Evolutionary conservation across 2,329 filamentous ascomycete species (phyloP).

Genomic region (Colletotrichum tofieldiae): DNA sequence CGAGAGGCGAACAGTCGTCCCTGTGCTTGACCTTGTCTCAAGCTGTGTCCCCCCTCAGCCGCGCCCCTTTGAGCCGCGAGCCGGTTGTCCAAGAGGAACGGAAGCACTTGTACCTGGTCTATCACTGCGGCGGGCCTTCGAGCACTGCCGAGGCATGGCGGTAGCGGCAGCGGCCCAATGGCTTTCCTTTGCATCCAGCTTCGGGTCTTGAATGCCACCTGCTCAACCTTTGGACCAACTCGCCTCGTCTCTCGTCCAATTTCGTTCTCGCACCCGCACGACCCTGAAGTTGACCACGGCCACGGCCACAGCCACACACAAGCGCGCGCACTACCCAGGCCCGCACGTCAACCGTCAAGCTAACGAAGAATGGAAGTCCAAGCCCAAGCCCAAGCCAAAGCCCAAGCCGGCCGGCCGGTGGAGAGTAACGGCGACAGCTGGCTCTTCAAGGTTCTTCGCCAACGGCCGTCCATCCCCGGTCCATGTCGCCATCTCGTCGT

Average conservation of each 20-base stretch:
- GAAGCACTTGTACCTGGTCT: not conserved
- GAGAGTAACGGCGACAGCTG: constrained; percentile 15
- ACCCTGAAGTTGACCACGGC: constrained; percentile 1
- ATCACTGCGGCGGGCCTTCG: not conserved
- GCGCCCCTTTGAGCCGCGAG: not conserved
- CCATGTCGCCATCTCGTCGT: constrained; percentile 29
- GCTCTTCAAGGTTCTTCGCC: constrained; percentile 24
- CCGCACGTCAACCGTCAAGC: constrained; percentile 1
- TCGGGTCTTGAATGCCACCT: not conserved
- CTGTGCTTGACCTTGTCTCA: not conserved
- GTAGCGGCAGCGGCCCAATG: not conserved
- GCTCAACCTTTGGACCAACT: not conserved
- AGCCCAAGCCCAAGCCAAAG: constrained; percentile 16
- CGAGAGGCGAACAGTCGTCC: no score
- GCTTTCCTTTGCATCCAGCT: not conserved
- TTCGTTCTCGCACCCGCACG: constrained; percentile 4
- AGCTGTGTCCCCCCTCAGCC: not conserved
- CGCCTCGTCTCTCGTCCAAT: constrained; percentile 4
- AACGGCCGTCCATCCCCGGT: constrained; percentile 23
- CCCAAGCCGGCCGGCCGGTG: not conserved
- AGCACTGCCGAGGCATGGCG: not conserved
- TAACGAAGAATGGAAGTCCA: not conserved
- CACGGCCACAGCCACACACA: constrained; percentile 15
- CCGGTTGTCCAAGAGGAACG: not conserved
- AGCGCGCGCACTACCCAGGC: not conserved